Base-by-base conservation (phyloP, 1,284 basidiomycete species). In the Paramarasmius palmivorus region DNA sequence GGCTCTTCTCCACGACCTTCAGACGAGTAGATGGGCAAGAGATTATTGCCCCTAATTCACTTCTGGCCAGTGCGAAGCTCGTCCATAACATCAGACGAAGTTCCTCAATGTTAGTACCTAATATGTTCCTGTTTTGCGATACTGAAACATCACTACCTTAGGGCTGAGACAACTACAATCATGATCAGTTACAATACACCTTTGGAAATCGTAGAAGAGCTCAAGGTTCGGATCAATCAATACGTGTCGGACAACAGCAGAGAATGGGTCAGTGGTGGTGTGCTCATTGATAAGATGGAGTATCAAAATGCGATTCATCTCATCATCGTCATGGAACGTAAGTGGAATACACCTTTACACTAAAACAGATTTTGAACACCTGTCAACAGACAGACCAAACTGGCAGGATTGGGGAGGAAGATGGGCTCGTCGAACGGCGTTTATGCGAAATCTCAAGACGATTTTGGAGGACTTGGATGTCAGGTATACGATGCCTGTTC, bases 341-440 rank as follows among this genome's bases (percentile, higher is more conserved):
- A 74, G 83, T 76, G 26, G n/a, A n/a, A n/a, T 37, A 36, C 26
- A 35, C 26, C 20, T 38, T 26, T 20, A 23, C 44, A 8, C 29
- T 8, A 7, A 49, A 32, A 17, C 36, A 38, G 38, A 52, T 37
- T 23, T 40, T 34, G 25, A 19, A 5, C 36, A 35, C 40, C 9
- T 40, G 19, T n/a, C 20, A 40, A 15, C 56, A 87, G 86, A 90
- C 68, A 83, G 86, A 53, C 78, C 85, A 37, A 92, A 92, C 65
- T 93, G 90, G 90, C 91, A 93, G 67, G 89, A 92, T 61, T 93
- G 91, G 90, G 89, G 88, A 50, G 88, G 82, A 12, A 78, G 90
- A 53, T 92, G 86, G 87, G 73, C 71, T 9, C 81, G 87, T 41
- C 82, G 87, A 57, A 90, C 80, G 10, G 73, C 69, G 25, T 88